Evolutionary conservation across 106 monocot species (phyloP), one percentile per base, ranked within the genome.

Genomic region (Dendrobium huoshanense): DNA sequence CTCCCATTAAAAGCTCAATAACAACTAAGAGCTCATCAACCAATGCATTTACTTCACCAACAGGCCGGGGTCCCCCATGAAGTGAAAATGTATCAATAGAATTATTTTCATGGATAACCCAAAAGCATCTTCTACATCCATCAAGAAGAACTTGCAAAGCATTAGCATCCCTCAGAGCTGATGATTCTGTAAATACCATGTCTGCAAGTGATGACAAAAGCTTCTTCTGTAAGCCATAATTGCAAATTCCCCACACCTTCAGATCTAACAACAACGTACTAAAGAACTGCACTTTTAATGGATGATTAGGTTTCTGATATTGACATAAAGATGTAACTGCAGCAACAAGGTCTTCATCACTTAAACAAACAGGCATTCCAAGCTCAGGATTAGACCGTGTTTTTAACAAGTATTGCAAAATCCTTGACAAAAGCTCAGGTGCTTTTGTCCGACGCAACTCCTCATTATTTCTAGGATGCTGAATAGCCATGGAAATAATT

Each of bases 81-180:
- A 89, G 82, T 70, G 92, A 88, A 83, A 93, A 90, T 16, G 86
- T 91, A 82, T 95, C 88, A 73, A 89, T 75, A 19, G 93, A 99
- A 81, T 90, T 89, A 56, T 77, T 77, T 79, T 99, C 93, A 81
- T 73, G 81, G 47, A 93, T 70, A 80, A 93, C 88, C 98, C 98
- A 99, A 88, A 90, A 99, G 84, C 98, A 99, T 75, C 84, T 88
- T 79, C 98, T 92, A 81, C 98, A 99, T 22, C 98, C 89, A 91
- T 99, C 98, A 88, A 99, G 95, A 87, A 99, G 91, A 91, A 95
- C 86, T 86, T 95, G 95, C 73, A 99, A 72, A 41, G 95, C 95
- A 86, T 95, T 99, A 7, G 98, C 95, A 87, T 95, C 98, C 25
- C 91, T 86, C 95, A 99, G 92, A 64, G 83, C 91, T 83, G 84